Evolutionary conservation across 208 protist species (phyloP), one percentile per base, ranked within the genome.

Genomic region (Leishmania lainsoni): DNA sequence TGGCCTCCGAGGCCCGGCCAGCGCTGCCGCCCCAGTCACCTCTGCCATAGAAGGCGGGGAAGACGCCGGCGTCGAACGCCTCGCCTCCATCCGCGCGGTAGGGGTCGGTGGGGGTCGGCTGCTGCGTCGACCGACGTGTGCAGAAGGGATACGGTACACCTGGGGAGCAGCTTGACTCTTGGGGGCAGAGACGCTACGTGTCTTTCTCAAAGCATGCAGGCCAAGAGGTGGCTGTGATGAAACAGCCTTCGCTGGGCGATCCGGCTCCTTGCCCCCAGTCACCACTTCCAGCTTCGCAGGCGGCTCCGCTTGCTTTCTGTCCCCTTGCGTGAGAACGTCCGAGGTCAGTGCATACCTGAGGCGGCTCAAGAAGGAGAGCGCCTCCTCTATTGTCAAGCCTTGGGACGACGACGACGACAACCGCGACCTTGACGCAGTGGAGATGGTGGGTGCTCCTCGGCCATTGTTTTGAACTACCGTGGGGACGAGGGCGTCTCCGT

Each of bases 341-440:
- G 82, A 54, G 0, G 74, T n/a, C 8, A 59, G 35, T 9, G 58
- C 75, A 54, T 32, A 65, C 59, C 79, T 86, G 22, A 86, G 72
- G 42, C 65, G 54, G 29, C 78, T 71, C 10, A 81, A 8, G 52
- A 63, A 80, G 14, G 63, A 52, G 9, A 80, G 69, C 2, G 78
- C 74, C 72, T 86, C 82, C 26, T 75, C 78, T 20, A 86, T 6
- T 32, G 82, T 80, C 26, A 86, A 65, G 8, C n/a, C 51, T 63
- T 42, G 48, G 20, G 48, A 58, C 39, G 32, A 16, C 39, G 42
- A 49, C 69, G 29, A 29, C 74, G 49, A 45, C 72, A 39, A 39
- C 51, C 32, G 74, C 32, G 56, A 58, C 35, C 8, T 32, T 22
- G 74, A 49, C 22, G 29, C 74, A 20, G 74, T 68, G 52, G 20